Evolutionary conservation across 257 asterid genomes (phyloP), one percentile per base, ranked within the genome.

Genomic region (Misopates orontium): DNA sequence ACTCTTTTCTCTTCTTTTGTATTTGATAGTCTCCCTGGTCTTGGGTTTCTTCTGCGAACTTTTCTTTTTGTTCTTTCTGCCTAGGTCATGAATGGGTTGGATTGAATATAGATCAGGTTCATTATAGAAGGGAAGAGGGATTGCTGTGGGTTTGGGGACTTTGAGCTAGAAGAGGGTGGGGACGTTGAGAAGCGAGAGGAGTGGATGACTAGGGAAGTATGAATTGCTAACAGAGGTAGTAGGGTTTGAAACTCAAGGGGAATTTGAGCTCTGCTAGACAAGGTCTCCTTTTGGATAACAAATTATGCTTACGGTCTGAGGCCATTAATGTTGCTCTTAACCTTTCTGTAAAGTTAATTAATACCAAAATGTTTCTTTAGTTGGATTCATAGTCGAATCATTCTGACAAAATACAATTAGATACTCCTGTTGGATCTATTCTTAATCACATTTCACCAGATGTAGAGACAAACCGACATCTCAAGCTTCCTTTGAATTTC

Each of bases 1-100:
- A 72, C 74, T 70, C 60, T 48, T 62, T 39, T 53, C 24, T 41
- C 41, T 55, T 44, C 41, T 67, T 44, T 16, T 64, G 6, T 40
- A 56, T 55, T 13, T 4, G 22, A 39, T 66, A 45, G 8, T 64
- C 53, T 52, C 44, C 42, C 42, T 4, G 42, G 42, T 9, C 42
- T 36, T 36, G 42, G 10, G 6, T 36, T 36, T 36, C 42, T 36
- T 36, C 11, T 36, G 10, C 42, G 42, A 36, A 36, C 4, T 3
- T 3, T 36, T 10, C 8, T 36, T 4, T 13, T 5, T 42, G 13
- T 42, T 13, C 16, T 0, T 36, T 51, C 55, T 54, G 32, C 51
- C 13, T 23, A 20, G 24, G 47, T 20, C 72, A 47, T 22, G 56
- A 45, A 49, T 16, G 51, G 51, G 18, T 8, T 12, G 19, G 66